Percentiles rank a stretch among this genome's conserved stretches.
Conservation (phyloP, 345 rosid species). For the Eucalyptus polybractea region DNA sequence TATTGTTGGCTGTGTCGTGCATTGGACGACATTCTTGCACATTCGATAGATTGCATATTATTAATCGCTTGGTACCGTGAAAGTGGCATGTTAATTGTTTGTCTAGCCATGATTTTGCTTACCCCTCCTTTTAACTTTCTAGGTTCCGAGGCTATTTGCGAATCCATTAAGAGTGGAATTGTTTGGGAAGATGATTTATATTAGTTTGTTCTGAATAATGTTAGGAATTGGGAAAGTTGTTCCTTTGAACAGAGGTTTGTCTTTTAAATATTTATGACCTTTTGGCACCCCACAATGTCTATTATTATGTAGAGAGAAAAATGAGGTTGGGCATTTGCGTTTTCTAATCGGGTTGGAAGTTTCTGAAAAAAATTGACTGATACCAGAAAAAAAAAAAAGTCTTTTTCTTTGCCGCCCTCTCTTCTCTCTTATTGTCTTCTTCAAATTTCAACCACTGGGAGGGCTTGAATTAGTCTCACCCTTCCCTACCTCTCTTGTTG, state of each 20-base stretch:
- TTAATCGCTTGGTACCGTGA: not conserved
- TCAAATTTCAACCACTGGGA: not conserved
- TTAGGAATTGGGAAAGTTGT: not conserved
- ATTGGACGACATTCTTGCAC: not conserved
- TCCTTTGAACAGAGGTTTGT: not conserved
- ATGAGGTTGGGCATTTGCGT: not conserved
- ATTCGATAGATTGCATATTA: not conserved
- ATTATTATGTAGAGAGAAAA: not conserved
- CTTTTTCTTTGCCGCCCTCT: not conserved
- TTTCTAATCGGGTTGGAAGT: not conserved
- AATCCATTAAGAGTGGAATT: not conserved
- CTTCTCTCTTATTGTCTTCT: not conserved
- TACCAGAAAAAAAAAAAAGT: not conserved
- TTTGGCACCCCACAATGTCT: not conserved
- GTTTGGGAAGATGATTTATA: not conserved
- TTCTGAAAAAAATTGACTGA: not conserved
- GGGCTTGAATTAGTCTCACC: not conserved
- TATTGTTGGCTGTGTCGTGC: not conserved
- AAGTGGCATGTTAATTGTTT: not conserved
- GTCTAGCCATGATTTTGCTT: not conserved
- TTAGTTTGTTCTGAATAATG: not conserved
- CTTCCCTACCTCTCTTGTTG: not conserved
- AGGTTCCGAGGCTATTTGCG: not conserved
- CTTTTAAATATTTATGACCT: not conserved
- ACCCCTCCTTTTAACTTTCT: not conserved